Evolutionary conservation across 2,329 filamentous ascomycete genomes (phyloP), one percentile per base, ranked within the genome.

Genomic region (Clonostachys byssicola): DNA sequence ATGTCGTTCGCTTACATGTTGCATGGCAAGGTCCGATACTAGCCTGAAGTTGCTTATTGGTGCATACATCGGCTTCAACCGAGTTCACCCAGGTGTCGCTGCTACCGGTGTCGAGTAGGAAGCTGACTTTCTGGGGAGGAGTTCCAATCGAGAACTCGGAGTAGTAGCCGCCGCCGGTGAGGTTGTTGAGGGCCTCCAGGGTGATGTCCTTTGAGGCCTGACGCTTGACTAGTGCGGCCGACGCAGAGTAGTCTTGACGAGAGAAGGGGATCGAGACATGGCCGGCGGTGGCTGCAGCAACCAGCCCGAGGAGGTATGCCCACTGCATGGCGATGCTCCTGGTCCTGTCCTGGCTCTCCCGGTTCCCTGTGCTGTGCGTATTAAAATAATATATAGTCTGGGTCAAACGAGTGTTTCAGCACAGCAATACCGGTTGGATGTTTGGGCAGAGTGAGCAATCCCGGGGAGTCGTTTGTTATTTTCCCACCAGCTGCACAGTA

Each of bases 71-170:
- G 1, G 87, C 89, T 44, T 67, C 67, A 13, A 75, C 71, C 5
- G 83, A 80, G 51, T 77, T 65, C 40, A 84, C 66, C 80, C 81
- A 85, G 5, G 80, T 74, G 57, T 85, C 82, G 52, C 77, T 81
- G 60, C 78, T 83, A 30, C 81, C 82, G 3, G 81, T 85, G 61
- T 85, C 81, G 51, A 85, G 71, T 46, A 79, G 68, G 54, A 85
- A 68, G 46, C 63, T 69, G 44, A 83, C 60, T 4, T 63, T 60
- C 61, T 85, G 81, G 1, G 69, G 65, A 1, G 82, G 82, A 1
- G 80, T 82, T 44, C 82, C 82, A 40, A 85, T 62, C n/a, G 66
- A 64, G 40, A 85, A 71, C 44, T 79, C 70, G 39, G 76, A 73
- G 57, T 74, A 81, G 64, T 83, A 83, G 13, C 76, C 73, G 34